These are phyloP conservation scores for Syncephalastrum sp. DNA, from an alignment of 371 early-diverging fungal species.

Conservation along the genomic window DNA sequence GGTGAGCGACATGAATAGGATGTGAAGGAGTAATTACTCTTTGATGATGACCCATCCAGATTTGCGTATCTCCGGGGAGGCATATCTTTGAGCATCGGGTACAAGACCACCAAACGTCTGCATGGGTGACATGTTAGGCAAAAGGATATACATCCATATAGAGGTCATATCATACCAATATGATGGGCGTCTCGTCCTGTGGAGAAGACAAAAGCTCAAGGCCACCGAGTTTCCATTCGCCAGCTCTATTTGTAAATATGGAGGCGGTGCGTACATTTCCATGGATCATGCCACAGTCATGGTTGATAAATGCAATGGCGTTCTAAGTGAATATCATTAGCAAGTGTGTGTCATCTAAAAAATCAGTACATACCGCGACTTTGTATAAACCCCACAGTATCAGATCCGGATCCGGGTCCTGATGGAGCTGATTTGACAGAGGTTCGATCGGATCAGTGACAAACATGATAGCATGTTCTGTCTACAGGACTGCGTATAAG, in stretches of 20 bases:
- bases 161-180: constrained; percentile 44
- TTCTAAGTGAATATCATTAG: constrained; percentile 44
- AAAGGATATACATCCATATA: neutral
- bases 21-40: constrained; percentile 46
- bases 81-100: constrained; percentile 66
- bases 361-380: constrained; percentile 67
- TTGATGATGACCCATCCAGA: constrained; percentile 64
- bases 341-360: neutral
- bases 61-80: constrained; percentile 74
- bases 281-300: constrained; percentile 85
- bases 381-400: constrained; percentile 88
- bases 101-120: constrained; percentile 69
- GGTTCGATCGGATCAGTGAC: constrained; percentile 89
- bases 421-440: constrained; percentile 57
- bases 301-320: constrained; percentile 84
- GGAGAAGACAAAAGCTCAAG: constrained; percentile 77
- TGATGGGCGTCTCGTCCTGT: constrained; percentile 69
- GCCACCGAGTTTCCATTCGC: constrained; percentile 95
- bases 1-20: constrained; percentile 7
- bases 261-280: constrained; percentile 79
- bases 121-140: neutral
- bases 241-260: constrained; percentile 83
- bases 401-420: constrained; percentile 62
- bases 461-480: constrained; percentile 83
- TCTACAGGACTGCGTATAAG: constrained; percentile 43